Evolutionary conservation across 2,329 filamentous ascomycete species (phyloP).

Genomic region (Fusarium tanahbumbuense): DNA sequence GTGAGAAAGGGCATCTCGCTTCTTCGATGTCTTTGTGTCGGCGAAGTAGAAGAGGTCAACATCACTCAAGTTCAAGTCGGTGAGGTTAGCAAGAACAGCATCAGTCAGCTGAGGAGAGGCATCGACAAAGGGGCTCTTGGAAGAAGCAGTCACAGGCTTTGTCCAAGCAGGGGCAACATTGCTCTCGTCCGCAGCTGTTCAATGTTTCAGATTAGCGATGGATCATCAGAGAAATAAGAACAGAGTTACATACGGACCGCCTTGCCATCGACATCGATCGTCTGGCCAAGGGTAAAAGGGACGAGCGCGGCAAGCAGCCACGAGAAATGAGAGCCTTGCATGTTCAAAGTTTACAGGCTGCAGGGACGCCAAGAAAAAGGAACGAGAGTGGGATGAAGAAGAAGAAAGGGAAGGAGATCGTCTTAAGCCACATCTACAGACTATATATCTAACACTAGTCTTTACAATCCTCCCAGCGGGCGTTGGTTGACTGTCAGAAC

Average conservation of each 20-base stretch:
- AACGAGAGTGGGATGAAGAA: slow-evolving; percentile 8
- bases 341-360: slow-evolving; percentile 16
- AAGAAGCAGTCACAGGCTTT: slow-evolving; percentile 1
- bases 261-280: slow-evolving; percentile 37
- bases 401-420: slow-evolving; percentile 12
- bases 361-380: slow-evolving; percentile 14
- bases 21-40: slow-evolving; percentile 13
- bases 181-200: slow-evolving; percentile 30
- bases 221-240: background rate
- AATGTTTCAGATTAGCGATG: slow-evolving; percentile 33
- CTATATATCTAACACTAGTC: slow-evolving; percentile 31
- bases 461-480: background rate
- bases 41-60: slow-evolving; percentile 52
- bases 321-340: slow-evolving; percentile 20
- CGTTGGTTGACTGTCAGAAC: background rate
- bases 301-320: slow-evolving; percentile 34
- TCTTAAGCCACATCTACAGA: slow-evolving; percentile 24
- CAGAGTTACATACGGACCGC: slow-evolving; percentile 31
- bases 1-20: background rate
- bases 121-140: slow-evolving; percentile 18
- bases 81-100: slow-evolving; percentile 49
- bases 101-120: slow-evolving; percentile 52
- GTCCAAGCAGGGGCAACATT: slow-evolving; percentile 44
- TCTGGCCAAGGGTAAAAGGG: slow-evolving; percentile 31
- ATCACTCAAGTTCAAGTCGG: slow-evolving; percentile 46